Evolutionary conservation across 2,329 filamentous ascomycete species (phyloP).

Genomic region (Biscogniauxia sp.): DNA sequence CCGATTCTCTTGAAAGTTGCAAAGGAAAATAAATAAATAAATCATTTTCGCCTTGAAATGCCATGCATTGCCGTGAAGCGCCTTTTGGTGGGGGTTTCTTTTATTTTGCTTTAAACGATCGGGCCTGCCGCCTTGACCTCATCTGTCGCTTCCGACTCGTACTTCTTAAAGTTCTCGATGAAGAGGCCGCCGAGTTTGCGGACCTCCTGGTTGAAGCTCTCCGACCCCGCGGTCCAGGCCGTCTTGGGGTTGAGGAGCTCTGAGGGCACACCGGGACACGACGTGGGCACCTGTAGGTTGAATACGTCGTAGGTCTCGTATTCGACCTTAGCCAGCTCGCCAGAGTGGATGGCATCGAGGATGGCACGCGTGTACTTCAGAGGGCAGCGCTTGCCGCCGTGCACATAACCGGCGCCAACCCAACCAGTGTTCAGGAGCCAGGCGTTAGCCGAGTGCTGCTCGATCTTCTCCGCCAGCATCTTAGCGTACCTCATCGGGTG

Average conservation of each 20-base stretch:
- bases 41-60: slow-evolving; percentile 7
- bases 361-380: slow-evolving; percentile 99
- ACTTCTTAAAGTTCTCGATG: slow-evolving; percentile 97
- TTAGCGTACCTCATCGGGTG: slow-evolving; percentile 99
- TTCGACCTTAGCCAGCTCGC: slow-evolving; percentile 87
- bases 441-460: slow-evolving; percentile 89
- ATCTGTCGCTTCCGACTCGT: slow-evolving; percentile 76
- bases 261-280: slow-evolving; percentile 81
- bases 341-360: slow-evolving; percentile 95
- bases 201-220: slow-evolving; percentile 84
- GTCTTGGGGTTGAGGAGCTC: slow-evolving; percentile 94
- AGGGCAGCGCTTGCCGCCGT: slow-evolving; percentile 93
- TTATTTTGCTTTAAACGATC: slow-evolving; percentile 29
- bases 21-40: slow-evolving; percentile 9
- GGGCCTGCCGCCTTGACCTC: slow-evolving; percentile 72
- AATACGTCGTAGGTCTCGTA: slow-evolving; percentile 96
- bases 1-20: slow-evolving; percentile 1
- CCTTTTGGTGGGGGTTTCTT: neutral
- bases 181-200: slow-evolving; percentile 88
- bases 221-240: slow-evolving; percentile 80
- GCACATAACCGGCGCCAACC: slow-evolving; percentile 75
- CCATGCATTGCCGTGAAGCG: slow-evolving; percentile 11
- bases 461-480: slow-evolving; percentile 98
- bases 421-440: slow-evolving; percentile 87
- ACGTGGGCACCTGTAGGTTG: slow-evolving; percentile 93